Conservation (phyloP, 192 early-diverging fungal species). For the Gigaspora rosea region DNA sequence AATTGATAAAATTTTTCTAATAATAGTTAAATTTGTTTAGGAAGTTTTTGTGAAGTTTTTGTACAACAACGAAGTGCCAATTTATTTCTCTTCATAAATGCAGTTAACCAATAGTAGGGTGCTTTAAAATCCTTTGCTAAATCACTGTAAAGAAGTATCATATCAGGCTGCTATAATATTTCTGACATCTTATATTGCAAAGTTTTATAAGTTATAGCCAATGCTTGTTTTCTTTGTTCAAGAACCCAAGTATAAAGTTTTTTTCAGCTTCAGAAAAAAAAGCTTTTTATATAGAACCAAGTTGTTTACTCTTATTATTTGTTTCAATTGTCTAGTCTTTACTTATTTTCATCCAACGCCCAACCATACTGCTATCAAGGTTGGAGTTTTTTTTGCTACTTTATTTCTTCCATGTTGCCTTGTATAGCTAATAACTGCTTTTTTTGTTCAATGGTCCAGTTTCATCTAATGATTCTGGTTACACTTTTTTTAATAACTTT, state of each 20-base stretch:
- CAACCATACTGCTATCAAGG: conserved; percentile 12
- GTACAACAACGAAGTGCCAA: neutral
- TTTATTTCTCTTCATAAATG: conserved; percentile 4
- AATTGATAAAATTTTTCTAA: neutral
- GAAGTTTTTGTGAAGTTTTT: neutral
- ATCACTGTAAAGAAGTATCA: neutral
- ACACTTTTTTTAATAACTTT: too few relatives aligned
- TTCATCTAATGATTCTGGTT: too few relatives aligned
- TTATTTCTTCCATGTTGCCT: neutral
- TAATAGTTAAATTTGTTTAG: neutral
- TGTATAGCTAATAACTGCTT: too few relatives aligned
- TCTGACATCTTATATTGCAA: neutral
- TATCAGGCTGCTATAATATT: neutral
- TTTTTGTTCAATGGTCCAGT: too few relatives aligned
- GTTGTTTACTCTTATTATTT: neutral
- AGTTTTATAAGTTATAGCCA: neutral
- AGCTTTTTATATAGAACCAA: conserved; percentile 3
- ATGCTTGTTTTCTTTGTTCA: neutral
- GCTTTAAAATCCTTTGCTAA: neutral
- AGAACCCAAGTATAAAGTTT: conserved; percentile 24
- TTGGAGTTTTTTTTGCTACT: neutral
- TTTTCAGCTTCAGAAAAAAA: conserved; percentile 12
- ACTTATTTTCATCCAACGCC: conserved; percentile 6
- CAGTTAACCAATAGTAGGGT: neutral
- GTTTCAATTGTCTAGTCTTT: neutral